These are phyloP conservation scores for Santalum album DNA, from an alignment of 164 flowering plant species.

Conservation along the genomic window DNA sequence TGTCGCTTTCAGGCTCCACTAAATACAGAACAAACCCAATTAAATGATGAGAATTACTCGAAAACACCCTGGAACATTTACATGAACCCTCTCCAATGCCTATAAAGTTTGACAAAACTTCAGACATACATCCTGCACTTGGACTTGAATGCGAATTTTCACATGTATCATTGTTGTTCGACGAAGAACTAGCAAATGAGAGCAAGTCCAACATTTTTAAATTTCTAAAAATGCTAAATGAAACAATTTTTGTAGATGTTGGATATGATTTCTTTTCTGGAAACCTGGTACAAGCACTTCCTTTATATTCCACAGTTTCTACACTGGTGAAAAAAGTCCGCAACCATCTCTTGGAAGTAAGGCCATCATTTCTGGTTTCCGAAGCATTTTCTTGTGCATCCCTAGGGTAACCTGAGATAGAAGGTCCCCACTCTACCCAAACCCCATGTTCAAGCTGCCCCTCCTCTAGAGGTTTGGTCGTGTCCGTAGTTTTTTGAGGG, in stretches of 20 bases:
- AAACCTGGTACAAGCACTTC: conserved; percentile 42
- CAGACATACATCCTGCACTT: conserved; percentile 8
- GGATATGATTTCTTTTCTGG: conserved; percentile 60
- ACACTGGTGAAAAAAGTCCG: conserved; percentile 49
- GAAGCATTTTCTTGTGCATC: conserved; percentile 10
- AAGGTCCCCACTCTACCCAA: conserved; percentile 96
- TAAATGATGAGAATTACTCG: conserved; percentile 46
- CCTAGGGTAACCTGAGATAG: conserved; percentile 12
- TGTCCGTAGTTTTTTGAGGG: conserved; percentile 14
- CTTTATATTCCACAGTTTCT: conserved; percentile 45
- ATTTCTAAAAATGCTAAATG: conserved; percentile 64
- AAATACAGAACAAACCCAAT: conserved; percentile 57
- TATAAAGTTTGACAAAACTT: conserved; percentile 11
- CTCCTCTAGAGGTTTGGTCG: conserved; percentile 12
- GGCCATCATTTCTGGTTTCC: conserved; percentile 15
- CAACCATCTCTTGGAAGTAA: conserved; percentile 58
- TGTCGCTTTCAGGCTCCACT: conserved; percentile 15
- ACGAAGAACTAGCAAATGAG: conserved; percentile 15
- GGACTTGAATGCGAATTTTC: conserved; percentile 9
- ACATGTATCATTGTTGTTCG: conserved; percentile 13
- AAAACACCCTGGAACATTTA: conserved; percentile 60
- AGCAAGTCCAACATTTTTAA: conserved; percentile 27
- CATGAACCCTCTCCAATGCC: conserved; percentile 15
- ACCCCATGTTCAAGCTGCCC: conserved; percentile 36
- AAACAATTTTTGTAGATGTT: conserved; percentile 52